Percentiles rank a stretch among this genome's conserved stretches.
phyloP scores from a whole-genome alignment of 768 basidiomycete species.

The Lentinula lateritia region DNA sequence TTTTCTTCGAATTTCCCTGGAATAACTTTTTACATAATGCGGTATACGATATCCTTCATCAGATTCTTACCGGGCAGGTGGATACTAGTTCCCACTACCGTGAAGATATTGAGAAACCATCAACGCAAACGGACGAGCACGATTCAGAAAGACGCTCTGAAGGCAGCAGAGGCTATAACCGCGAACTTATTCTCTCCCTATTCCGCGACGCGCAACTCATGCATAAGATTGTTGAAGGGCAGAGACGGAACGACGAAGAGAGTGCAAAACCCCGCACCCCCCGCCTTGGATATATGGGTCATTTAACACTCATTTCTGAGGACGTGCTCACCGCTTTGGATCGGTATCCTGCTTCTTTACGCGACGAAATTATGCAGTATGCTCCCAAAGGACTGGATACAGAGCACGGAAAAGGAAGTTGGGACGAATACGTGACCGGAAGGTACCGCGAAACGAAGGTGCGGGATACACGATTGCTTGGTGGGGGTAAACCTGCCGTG shows the following conservation, averaged over 20 bases:
- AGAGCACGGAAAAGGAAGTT: conserved; percentile 40
- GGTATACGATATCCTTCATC: conserved; percentile 94
- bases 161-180: conserved; percentile 51
- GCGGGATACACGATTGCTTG: conserved; percentile 73
- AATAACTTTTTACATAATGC: conserved; percentile 98
- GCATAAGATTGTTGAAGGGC: conserved; percentile 83
- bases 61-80: conserved; percentile 85
- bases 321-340: conserved; percentile 89
- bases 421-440: conserved; percentile 88
- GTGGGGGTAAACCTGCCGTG: conserved; percentile 69
- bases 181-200: conserved; percentile 75
- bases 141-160: conserved; percentile 14
- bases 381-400: conserved; percentile 50
- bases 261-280: conserved; percentile 70
- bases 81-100: conserved; percentile 26
- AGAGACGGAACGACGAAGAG: conserved; percentile 71
- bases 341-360: conserved; percentile 78
- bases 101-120: background rate
- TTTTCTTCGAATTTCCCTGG: conserved; percentile 95
- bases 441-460: conserved; percentile 83
- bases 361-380: conserved; percentile 48
- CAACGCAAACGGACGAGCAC: background rate
- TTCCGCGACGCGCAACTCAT: conserved; percentile 85
- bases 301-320: conserved; percentile 91
- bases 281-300: conserved; percentile 94